Evolutionary conservation across 163 green algal species (phyloP).

Genomic region (Prototheca stagnorum): DNA sequence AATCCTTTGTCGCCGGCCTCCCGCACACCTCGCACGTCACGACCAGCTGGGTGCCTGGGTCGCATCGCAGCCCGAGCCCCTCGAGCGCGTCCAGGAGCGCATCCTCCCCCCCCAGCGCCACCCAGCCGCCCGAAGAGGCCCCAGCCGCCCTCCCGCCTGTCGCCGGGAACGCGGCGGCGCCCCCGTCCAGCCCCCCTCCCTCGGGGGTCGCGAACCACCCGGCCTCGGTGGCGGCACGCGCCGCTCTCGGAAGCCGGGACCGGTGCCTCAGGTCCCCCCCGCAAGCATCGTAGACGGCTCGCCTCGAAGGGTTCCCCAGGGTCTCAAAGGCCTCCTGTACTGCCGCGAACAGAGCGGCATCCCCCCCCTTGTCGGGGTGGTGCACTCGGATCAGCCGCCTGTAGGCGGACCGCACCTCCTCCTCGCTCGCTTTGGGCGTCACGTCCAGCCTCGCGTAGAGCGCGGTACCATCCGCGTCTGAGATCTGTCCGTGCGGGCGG

Average conservation of each 20-base stretch:
- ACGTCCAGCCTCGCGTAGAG: neutral
- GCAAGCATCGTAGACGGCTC: constrained; percentile 51
- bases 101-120: constrained; percentile 39
- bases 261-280: constrained; percentile 5
- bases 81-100: constrained; percentile 55
- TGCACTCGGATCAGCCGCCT: constrained; percentile 23
- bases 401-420: constrained; percentile 30
- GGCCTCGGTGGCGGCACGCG: neutral
- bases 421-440: neutral
- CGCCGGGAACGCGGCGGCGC: neutral
- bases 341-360: constrained; percentile 25
- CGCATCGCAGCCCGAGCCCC: constrained; percentile 26
- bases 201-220: too few relatives aligned
- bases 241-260: neutral
- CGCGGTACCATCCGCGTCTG: too few relatives aligned
- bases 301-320: constrained; percentile 32
- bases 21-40: constrained; percentile 67
- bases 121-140: neutral
- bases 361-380: constrained; percentile 71
- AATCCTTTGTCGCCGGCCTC: constrained; percentile 60
- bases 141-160: neutral
- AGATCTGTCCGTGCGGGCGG: neutral
- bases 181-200: constrained; percentile 24
- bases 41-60: constrained; percentile 60
- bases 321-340: constrained; percentile 51